Percentiles rank a stretch among this genome's conserved stretches.
phyloP scores from a whole-genome alignment of 2,329 filamentous ascomycete species.

The Pseudogymnoascus sp. region DNA sequence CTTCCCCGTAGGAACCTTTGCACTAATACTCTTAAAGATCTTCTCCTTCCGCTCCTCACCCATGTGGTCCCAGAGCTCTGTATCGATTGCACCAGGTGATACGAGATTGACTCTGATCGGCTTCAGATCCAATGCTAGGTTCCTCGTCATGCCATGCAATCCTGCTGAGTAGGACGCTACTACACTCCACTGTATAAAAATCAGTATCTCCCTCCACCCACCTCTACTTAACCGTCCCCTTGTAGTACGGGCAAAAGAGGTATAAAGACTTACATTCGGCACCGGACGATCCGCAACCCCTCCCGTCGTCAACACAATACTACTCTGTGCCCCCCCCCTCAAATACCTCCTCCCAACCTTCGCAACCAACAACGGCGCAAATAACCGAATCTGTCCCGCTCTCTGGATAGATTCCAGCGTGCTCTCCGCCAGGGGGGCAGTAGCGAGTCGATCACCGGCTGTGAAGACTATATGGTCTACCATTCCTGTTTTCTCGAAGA shows the following conservation, averaged over 20 bases:
- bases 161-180: conserved; percentile 42
- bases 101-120: conserved; percentile 58
- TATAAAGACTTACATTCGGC: not conserved
- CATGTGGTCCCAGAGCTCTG: conserved; percentile 33
- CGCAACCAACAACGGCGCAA: conserved; percentile 21
- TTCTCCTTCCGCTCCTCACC: conserved; percentile 21
- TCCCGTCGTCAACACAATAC: not conserved
- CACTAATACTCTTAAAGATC: conserved; percentile 19
- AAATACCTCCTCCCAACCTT: conserved; percentile 19
- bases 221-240: not conserved
- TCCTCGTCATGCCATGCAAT: conserved; percentile 43
- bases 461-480: conserved; percentile 25
- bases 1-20: conserved; percentile 16
- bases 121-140: conserved; percentile 53
- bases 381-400: conserved; percentile 21
- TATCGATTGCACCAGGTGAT: conserved; percentile 45
- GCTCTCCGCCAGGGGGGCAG: conserved; percentile 11
- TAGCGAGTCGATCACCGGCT: conserved; percentile 18
- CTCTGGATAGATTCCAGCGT: conserved; percentile 14
- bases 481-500: conserved; percentile 31
- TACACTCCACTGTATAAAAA: conserved; percentile 35
- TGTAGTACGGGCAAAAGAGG: not conserved
- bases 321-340: not conserved
- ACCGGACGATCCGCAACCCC: not conserved
- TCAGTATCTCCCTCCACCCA: not conserved